phyloP scores from a whole-genome alignment of 108 stramenopile genomes.

The Parietichytrium sp. region DNA sequence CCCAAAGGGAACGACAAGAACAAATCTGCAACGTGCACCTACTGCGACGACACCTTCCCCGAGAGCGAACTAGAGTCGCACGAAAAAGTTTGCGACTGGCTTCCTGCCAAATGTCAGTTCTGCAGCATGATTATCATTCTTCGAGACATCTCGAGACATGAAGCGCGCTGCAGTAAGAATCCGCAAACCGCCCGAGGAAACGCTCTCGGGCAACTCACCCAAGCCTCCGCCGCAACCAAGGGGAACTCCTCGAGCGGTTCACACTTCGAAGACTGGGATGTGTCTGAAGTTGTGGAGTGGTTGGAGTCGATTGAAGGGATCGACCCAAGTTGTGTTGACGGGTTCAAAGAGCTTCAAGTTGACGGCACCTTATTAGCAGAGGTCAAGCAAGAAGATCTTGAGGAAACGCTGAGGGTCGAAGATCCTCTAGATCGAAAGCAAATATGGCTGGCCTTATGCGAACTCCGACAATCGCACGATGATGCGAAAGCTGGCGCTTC shows the following conservation, averaged over 20 bases:
- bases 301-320: background rate
- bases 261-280: background rate
- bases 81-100: background rate
- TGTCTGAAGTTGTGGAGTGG: background rate
- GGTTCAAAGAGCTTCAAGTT: constrained; percentile 14
- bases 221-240: no score
- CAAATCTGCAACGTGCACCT: background rate
- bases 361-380: background rate
- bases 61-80: background rate
- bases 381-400: background rate
- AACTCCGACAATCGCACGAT: background rate
- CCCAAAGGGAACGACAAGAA: background rate
- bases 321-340: background rate
- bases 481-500: background rate
- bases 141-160: constrained; percentile 28
- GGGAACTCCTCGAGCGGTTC: background rate
- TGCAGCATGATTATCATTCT: constrained; percentile 23
- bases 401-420: background rate
- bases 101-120: constrained; percentile 9
- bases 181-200: background rate
- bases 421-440: constrained; percentile 30
- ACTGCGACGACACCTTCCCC: constrained; percentile 12
- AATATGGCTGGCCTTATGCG: background rate
- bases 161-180: constrained; percentile 31
- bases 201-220: background rate